Evolutionary conservation across 108 stramenopile genomes (phyloP), one percentile per base, ranked within the genome.

Genomic region (Cyclotella baltica): DNA sequence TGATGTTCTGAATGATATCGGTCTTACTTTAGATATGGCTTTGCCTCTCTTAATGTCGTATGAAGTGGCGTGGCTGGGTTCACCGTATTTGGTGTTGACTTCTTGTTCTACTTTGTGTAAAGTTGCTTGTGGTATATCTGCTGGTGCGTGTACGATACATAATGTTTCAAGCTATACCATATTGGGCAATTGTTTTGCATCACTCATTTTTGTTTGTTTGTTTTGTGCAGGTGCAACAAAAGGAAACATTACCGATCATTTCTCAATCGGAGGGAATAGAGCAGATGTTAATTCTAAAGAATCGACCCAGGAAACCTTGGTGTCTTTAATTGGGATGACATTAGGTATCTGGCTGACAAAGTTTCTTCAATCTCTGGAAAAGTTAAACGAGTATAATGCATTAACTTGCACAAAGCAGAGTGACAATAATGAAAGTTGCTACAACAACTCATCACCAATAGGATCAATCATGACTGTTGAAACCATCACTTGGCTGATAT

Each of bases 251-350:
- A 95, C 96, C 4, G 83, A 91, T 31, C 88, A 91, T 55, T 92
- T 93, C 70, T 85, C 92, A 25, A 76, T 79, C 9, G 38, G 80
- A 11, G 93, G 94, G 4, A 98, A 98, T 77, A 89, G 92, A 71
- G 97, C 96, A 1, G 98, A 98, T 76, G 75, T 98, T 56, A 90
- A 83, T 72, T 93, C 97, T 70, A 98, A 98, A 78, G 98, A 98
- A 75, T 89, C 86, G 13, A 94, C 97, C 18, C 98, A 98, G 80
- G 98, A 98, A 76, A 97, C 97, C 0, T 71, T 95, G n/a, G 97
- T 98, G 4, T 96, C 92, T 33, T 72, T 98, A 22, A 53, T 97
- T 20, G 98, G 98, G 23, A 96, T 98, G 92, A 70, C 89, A 5
- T 70, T 87, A 20, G 97, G 96, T 19, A 72, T 94, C 27, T 53